Conservation (phyloP, 495 filamentous ascomycete genomes). For the Aspergillus avenaceus region DNA sequence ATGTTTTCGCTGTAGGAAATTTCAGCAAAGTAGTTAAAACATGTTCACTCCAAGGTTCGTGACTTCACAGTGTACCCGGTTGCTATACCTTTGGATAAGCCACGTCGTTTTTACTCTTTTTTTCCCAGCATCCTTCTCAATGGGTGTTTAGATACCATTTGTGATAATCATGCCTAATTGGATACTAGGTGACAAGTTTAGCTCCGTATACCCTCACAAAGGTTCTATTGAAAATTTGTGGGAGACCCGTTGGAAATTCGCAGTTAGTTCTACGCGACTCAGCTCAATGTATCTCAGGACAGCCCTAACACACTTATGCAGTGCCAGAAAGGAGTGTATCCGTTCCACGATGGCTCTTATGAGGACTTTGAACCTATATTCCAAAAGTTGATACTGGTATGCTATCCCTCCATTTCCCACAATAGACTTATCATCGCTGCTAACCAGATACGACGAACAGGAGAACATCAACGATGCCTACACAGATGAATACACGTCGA, state of each 20-base stretch:
- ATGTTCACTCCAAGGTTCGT: too few relatives aligned
- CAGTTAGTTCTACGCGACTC: slow-evolving; percentile 38
- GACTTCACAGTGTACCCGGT: too few relatives aligned
- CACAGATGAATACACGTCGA: slow-evolving; percentile 57
- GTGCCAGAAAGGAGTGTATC: slow-evolving; percentile 65
- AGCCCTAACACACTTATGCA: slow-evolving; percentile 22
- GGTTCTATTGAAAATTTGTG: slow-evolving; percentile 69
- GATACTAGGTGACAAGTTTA: slow-evolving; percentile 37
- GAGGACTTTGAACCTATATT: slow-evolving; percentile 76
- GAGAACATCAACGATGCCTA: slow-evolving; percentile 60
- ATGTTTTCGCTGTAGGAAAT: too few relatives aligned
- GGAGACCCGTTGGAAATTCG: slow-evolving; percentile 77
- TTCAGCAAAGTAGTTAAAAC: too few relatives aligned
- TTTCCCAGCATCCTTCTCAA: too few relatives aligned
- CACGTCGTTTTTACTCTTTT: too few relatives aligned
- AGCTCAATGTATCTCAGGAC: neutral
- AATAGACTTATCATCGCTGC: too few relatives aligned
- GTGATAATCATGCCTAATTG: slow-evolving; percentile 15
- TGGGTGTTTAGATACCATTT: too few relatives aligned
- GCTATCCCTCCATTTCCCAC: too few relatives aligned
- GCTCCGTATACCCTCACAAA: slow-evolving; percentile 53
- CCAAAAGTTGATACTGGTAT: slow-evolving; percentile 53
- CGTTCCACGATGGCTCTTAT: slow-evolving; percentile 68
- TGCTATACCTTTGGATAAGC: too few relatives aligned
- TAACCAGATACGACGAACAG: too few relatives aligned